These are phyloP conservation scores for Crithidia thermophila DNA, from an alignment of 208 protist species.

Conservation along the genomic window DNA sequence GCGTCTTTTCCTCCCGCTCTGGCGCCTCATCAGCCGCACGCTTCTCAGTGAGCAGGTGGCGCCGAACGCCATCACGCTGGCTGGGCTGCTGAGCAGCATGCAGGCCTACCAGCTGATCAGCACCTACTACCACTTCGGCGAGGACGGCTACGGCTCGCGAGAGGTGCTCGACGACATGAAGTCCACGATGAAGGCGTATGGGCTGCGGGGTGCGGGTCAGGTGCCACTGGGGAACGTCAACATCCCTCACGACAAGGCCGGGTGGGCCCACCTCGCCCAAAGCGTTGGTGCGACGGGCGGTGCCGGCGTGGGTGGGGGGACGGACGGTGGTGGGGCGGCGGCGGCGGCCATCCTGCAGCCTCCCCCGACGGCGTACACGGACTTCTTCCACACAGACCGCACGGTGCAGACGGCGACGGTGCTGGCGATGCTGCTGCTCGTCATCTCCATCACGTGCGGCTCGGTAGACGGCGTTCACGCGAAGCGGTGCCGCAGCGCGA, in stretches of 20 bases:
- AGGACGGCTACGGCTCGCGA: constrained; percentile 4
- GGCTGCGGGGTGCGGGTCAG: constrained; percentile 48
- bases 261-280: constrained; percentile 6
- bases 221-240: constrained; percentile 24
- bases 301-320: not conserved
- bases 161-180: constrained; percentile 26
- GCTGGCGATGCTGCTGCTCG: constrained; percentile 61
- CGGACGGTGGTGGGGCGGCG: not conserved
- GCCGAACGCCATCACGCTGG: constrained; percentile 90
- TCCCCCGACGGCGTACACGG: constrained; percentile 26
- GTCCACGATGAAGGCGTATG: constrained; percentile 44
- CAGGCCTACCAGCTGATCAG: constrained; percentile 88
- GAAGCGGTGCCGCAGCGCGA: constrained; percentile 70
- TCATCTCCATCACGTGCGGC: constrained; percentile 68
- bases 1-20: constrained; percentile 66
- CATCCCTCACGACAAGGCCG: constrained; percentile 15
- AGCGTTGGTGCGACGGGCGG: not conserved
- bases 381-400: constrained; percentile 56
- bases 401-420: constrained; percentile 64
- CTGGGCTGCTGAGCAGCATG: constrained; percentile 75
- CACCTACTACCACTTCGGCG: constrained; percentile 60
- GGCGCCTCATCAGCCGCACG: constrained; percentile 54
- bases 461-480: constrained; percentile 88
- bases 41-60: constrained; percentile 85
- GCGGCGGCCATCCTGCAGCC: not conserved